phyloP scores from a whole-genome alignment of 352 stramenopile genomes.

The Aphanomyces stellatus region DNA sequence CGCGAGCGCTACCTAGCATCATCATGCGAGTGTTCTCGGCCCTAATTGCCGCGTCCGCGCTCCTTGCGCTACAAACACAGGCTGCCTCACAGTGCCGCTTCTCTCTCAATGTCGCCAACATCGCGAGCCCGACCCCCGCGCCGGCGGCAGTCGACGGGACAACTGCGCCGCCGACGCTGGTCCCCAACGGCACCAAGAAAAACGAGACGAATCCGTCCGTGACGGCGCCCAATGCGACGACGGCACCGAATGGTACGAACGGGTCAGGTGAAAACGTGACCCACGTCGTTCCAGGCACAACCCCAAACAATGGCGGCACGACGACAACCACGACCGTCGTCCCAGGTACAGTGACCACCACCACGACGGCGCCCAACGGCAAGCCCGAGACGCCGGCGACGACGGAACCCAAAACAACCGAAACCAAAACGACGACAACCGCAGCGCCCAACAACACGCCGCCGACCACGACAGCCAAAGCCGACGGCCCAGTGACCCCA shows the following conservation, averaged over 20 bases:
- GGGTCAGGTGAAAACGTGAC: too few relatives aligned
- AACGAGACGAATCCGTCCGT: not conserved
- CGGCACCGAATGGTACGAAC: too few relatives aligned
- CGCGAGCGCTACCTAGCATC: too few relatives aligned
- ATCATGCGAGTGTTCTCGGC: too few relatives aligned
- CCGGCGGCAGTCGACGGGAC: not conserved
- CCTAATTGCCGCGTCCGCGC: too few relatives aligned
- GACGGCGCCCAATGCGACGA: not conserved
- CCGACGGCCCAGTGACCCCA: not conserved
- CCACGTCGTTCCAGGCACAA: not conserved
- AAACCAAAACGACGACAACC: slow-evolving; percentile 21
- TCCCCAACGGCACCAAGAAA: not conserved
- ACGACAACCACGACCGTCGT: not conserved
- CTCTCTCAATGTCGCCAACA: not conserved
- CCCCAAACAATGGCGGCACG: slow-evolving; percentile 1
- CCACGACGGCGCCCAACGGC: not conserved
- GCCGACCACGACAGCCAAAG: slow-evolving; percentile 3
- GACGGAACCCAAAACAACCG: too few relatives aligned
- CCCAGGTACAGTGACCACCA: not conserved
- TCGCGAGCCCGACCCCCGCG: not conserved
- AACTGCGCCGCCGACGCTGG: not conserved
- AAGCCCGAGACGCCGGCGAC: not conserved
- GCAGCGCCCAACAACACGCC: slow-evolving; percentile 23
- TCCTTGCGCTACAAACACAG: too few relatives aligned
- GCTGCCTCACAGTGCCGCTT: not conserved